Evolutionary conservation across 768 basidiomycete species (phyloP), one percentile per base, ranked within the genome.

Genomic region (Glaciozyma martinii): DNA sequence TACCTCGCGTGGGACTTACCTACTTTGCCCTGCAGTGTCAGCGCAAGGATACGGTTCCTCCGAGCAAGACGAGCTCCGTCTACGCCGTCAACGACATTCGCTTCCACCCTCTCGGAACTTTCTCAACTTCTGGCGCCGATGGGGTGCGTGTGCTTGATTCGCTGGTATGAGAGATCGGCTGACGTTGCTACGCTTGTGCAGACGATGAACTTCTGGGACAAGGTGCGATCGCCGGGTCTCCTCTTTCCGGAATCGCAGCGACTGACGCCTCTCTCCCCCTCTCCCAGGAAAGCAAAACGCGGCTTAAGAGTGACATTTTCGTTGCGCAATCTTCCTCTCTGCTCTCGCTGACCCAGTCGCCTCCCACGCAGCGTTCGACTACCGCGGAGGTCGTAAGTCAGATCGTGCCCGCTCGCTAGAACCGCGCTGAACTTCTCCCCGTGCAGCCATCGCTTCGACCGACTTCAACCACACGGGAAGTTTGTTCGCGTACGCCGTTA

Each of bases 121-220:
- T 29, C 30, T 32, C 58, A 19, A 47, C 58, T 12, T 29, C 53
- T 16, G 53, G 53, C 32, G 53, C 13, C 29, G 23, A 13, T 42
- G 23, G 57, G 57, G 29, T 16, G 57, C 32, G 30, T 32, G 43
- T 91, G 90, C 75, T 86, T 86, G 33, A 16, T 30, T 6, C 18
- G 4, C 50, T 29, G 3, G 8, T 6, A 18, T 52, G 12, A 8
- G 27, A 8, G 30, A 91, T 21, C 2, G 5, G 46, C 47, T 23
- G 30, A 88, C 19, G 19, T 5, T 10, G 27, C 86, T 84, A 63
- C 88, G 87, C 79, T 72, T 58, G 50, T 90, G 92, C 70, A 90
- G 90, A 86, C 86, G 4, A 85, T 92, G 75, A 87, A 90, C 81
- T 89, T 88, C 76, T 94, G 91, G 91, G 91, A 95, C 77, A 92